Base-by-base conservation (phyloP, 2,329 filamentous ascomycete genomes). In the Penicillium sp. region DNA sequence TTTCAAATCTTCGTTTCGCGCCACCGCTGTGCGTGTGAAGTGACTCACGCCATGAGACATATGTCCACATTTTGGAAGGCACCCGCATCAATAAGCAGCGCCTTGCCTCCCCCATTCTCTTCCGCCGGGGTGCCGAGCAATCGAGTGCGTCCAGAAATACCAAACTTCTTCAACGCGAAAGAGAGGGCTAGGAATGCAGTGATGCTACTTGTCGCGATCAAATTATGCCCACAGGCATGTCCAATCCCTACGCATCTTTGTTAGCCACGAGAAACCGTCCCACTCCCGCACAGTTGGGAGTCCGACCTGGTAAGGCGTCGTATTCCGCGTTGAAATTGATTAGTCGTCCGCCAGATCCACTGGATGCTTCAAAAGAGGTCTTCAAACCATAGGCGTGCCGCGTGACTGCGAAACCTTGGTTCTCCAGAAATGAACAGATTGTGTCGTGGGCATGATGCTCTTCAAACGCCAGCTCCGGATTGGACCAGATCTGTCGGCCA, bases 381-480 rank as follows among this genome's bases (percentile, higher is more conserved):
- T 70, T 65, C 0, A 81, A 54, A 3, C 74, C 77, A 54, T 77
- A 78, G 0, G 77, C 73, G 45, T 76, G 71, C 0, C 71, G 70
- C 4, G 66, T 75, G 5, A 80, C 75, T 0, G 57, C 49, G 54
- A 75, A 77, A 0, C 74, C 77, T 3, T 72, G 68, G 1, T 59
- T 51, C 36, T 73, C 66, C 0, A 81, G 65, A 34, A 75, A 69
- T 4, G 63, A 53, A 12, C 71, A 71, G 40, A 81, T 73, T 6
- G 66, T 69, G 35, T 78, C 71, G 52, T 80, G 77, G 7, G 79
- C 78, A 13, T 68, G 69, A 57, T 72, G 63, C 53, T 81, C 78
- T 45, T 78, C 59, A 56, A 74, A 81, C 2, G 69, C 73, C 0
- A 76, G 62, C 57, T 81, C 78, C 0, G 78, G 78, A 47, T 79